Percentiles rank a stretch among this genome's conserved stretches.
Evolutionary conservation across 2,329 filamentous ascomycete genomes (phyloP).

Genomic region (Metarhizium brunneum): DNA sequence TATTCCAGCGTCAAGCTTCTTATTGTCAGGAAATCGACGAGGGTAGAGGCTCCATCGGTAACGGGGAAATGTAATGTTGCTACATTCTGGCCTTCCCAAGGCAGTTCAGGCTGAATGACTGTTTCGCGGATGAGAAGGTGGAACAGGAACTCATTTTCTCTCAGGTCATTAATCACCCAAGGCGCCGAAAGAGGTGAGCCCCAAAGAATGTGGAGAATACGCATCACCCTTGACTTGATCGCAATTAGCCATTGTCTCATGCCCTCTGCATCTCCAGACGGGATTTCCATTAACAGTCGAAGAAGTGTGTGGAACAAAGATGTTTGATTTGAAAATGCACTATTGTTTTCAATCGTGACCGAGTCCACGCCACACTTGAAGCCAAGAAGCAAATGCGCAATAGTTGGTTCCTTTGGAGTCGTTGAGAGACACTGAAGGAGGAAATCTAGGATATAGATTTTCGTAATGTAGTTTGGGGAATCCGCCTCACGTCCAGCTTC

Average conservation of each 20-base stretch:
- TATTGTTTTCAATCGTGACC: slow-evolving; percentile 57
- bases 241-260: slow-evolving; percentile 61
- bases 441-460: slow-evolving; percentile 78
- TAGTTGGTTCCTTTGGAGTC: slow-evolving; percentile 67
- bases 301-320: slow-evolving; percentile 82
- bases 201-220: slow-evolving; percentile 75
- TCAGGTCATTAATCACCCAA: slow-evolving; percentile 70
- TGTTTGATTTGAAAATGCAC: slow-evolving; percentile 60
- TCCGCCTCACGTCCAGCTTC: slow-evolving; percentile 64
- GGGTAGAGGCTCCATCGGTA: slow-evolving; percentile 55
- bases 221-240: slow-evolving; percentile 59
- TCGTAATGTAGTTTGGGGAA: slow-evolving; percentile 69
- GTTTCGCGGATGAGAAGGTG: slow-evolving; percentile 63
- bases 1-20: slow-evolving; percentile 78
- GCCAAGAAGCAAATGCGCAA: slow-evolving; percentile 84
- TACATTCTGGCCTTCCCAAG: slow-evolving; percentile 64
- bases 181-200: slow-evolving; percentile 67
- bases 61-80: slow-evolving; percentile 57
- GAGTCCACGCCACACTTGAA: slow-evolving; percentile 68
- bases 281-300: slow-evolving; percentile 59
- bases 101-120: slow-evolving; percentile 57
- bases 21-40: slow-evolving; percentile 69
- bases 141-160: slow-evolving; percentile 71
- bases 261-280: slow-evolving; percentile 50
- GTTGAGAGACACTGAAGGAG: slow-evolving; percentile 70